Evolutionary conservation across 2,329 filamentous ascomycete species (phyloP).

Genomic region (Fusarium torulosum): DNA sequence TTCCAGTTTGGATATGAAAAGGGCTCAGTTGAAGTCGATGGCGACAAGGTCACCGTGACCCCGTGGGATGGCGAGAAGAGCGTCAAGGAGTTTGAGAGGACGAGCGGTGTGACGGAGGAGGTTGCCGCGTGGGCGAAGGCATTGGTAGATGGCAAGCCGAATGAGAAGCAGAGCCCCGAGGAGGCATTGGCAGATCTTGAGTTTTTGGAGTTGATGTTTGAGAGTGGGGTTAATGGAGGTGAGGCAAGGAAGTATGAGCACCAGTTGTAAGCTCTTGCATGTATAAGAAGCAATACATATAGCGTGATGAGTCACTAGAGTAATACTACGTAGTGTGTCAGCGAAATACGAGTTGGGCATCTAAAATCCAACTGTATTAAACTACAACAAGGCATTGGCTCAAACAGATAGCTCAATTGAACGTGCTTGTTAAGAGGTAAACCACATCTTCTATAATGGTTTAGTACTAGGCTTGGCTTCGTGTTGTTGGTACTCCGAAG

Average conservation of each 20-base stretch:
- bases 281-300: slow-evolving; percentile 47
- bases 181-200: slow-evolving; percentile 72
- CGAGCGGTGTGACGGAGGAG: slow-evolving; percentile 69
- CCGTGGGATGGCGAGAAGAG: slow-evolving; percentile 51
- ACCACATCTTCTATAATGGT: not conserved
- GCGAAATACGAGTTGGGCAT: not conserved
- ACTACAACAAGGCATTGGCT: not conserved
- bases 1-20: slow-evolving; percentile 70
- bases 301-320: not conserved
- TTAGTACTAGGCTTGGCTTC: not conserved
- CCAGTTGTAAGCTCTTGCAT: slow-evolving; percentile 45
- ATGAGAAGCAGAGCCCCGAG: slow-evolving; percentile 66
- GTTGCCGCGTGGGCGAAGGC: slow-evolving; percentile 71
- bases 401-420: not conserved
- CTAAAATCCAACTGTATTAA: not conserved
- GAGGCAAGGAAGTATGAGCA: slow-evolving; percentile 56
- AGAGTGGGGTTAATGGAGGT: slow-evolving; percentile 60
- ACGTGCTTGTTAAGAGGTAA: not conserved
- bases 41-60: slow-evolving; percentile 59
- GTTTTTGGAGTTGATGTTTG: slow-evolving; percentile 66
- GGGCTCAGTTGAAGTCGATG: slow-evolving; percentile 64
- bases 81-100: slow-evolving; percentile 61
- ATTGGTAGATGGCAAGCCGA: slow-evolving; percentile 60
- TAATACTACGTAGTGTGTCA: not conserved
- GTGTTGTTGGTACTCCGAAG: not conserved